A percentile compares a stretch with the other conserved stretches of the same genome.
These are phyloP conservation scores for Leishmania lainsoni DNA, from an alignment of 208 protist species.

Conservation along the genomic window DNA sequence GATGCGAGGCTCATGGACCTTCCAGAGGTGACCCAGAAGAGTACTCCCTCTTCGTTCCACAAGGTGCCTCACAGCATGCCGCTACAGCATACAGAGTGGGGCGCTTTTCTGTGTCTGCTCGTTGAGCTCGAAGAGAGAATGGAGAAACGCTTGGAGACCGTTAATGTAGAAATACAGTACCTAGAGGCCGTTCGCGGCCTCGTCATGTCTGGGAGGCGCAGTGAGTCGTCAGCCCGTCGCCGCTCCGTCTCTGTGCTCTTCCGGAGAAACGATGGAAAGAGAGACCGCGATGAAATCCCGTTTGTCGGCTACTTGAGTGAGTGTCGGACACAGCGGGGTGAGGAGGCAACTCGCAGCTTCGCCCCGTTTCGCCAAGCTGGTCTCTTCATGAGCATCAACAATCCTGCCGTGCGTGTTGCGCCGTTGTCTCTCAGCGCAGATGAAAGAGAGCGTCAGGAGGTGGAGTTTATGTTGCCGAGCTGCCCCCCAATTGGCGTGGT, in stretches of 20 bases:
- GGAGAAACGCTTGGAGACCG: conserved; percentile 2
- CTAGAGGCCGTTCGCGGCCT: conserved; percentile 20
- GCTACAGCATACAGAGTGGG: neutral
- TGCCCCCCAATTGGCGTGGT: neutral
- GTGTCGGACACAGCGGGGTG: neutral
- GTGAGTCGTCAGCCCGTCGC: neutral
- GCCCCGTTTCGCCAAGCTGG: conserved; percentile 23
- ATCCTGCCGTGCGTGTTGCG: conserved; percentile 12
- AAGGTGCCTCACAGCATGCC: neutral
- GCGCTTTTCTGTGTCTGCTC: neutral
- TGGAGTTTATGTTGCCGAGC: conserved; percentile 11
- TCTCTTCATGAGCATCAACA: conserved; percentile 11
- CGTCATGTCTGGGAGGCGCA: neutral
- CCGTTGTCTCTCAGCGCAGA: conserved; percentile 6
- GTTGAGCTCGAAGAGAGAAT: neutral
- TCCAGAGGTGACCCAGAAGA: neutral
- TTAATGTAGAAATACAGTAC: conserved; percentile 1
- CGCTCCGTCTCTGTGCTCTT: neutral
- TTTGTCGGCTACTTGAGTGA: neutral
- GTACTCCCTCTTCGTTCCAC: neutral
- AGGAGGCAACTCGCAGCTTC: neutral
- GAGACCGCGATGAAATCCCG: neutral
- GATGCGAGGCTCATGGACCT: neutral
- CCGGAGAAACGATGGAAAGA: neutral
- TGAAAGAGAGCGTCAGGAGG: conserved; percentile 9